Base-by-base conservation (phyloP, 352 stramenopile species). In the Phytophthora uliginosa region DNA sequence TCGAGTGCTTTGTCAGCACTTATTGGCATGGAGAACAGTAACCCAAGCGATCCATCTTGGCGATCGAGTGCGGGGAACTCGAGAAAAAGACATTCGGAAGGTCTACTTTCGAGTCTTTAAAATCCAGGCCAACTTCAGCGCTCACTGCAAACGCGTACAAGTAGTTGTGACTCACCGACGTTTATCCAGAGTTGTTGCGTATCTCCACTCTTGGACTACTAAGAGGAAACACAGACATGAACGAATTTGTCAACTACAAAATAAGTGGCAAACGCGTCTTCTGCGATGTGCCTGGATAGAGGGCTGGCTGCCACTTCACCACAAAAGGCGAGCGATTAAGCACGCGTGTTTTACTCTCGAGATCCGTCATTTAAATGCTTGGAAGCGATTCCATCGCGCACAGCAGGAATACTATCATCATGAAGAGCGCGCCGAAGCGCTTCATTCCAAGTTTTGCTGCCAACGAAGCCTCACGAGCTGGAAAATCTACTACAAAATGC, bases 1-100 rank as follows among this genome's bases (percentile, higher is more conserved):
- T 59, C 68, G 69, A 22, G 34, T 20, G 36, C 26, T 83, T 7
- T 22, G 2, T 24, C 7, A 71, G 4, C 73, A 88, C 53, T 72
- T 84, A 57, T 7, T 28, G 34, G 70, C 61, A 0, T 88, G 81
- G 81, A 48, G 42, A 38, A 7, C 22, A 36, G 26, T 38, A 45
- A 58, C 24, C 8, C 71, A 45, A 71, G 78, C 70, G 26, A 58
- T 78, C 24, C 48, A 36, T 26, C 28, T 81, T 50, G 63, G 62
- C 12, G 24, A 65, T 12, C 45, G 28, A 31, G 60, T 66, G 20
- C 65, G 20, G 9, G 26, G 26, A 54, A 70, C 4, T 7, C 24
- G 36, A n/a, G 58, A 63, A 50, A 60, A 59, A 8, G 31, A 47
- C 18, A 34, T 54, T 51, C 58, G 56, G n/a, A 6, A 7, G 4